These are phyloP conservation scores for Aspergillus fijiensis DNA, from an alignment of 2,329 filamentous ascomycete species.

Conservation along the genomic window DNA sequence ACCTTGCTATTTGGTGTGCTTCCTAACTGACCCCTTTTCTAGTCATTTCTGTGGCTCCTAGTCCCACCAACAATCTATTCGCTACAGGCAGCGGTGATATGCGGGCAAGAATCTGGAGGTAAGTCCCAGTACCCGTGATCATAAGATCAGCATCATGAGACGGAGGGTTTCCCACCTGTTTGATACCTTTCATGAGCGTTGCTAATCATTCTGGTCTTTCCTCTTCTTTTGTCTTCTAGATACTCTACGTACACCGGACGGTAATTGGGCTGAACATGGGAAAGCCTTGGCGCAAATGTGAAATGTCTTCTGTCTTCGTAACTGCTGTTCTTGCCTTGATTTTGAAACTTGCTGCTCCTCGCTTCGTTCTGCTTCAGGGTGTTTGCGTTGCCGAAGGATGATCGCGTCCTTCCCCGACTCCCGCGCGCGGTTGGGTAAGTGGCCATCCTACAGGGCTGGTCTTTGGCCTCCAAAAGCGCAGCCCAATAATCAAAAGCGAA, in stretches of 20 bases:
- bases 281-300: slow-evolving; percentile 36
- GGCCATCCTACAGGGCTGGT: not conserved
- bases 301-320: slow-evolving; percentile 20
- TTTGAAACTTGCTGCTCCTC: not conserved
- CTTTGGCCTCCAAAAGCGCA: not conserved
- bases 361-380: not conserved
- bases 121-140: slow-evolving; percentile 20
- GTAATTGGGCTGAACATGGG: slow-evolving; percentile 31
- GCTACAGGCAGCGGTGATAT: slow-evolving; percentile 97
- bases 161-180: not conserved
- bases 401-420: slow-evolving; percentile 6
- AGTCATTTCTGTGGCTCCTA: slow-evolving; percentile 96
- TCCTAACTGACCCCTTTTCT: slow-evolving; percentile 16
- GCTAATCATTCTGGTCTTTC: slow-evolving; percentile 11
- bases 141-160: not conserved
- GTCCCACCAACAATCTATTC: slow-evolving; percentile 82
- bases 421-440: not conserved
- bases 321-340: slow-evolving; percentile 9
- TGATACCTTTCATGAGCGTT: not conserved
- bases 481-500: slow-evolving; percentile 3
- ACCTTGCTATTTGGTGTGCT: no score
- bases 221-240: slow-evolving; percentile 20
- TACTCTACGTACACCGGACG: slow-evolving; percentile 42
- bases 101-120: slow-evolving; percentile 97
- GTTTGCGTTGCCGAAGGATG: slow-evolving; percentile 8